Conservation (phyloP, 192 early-diverging fungal genomes). For the Gamsiella multidivaricata region DNA sequence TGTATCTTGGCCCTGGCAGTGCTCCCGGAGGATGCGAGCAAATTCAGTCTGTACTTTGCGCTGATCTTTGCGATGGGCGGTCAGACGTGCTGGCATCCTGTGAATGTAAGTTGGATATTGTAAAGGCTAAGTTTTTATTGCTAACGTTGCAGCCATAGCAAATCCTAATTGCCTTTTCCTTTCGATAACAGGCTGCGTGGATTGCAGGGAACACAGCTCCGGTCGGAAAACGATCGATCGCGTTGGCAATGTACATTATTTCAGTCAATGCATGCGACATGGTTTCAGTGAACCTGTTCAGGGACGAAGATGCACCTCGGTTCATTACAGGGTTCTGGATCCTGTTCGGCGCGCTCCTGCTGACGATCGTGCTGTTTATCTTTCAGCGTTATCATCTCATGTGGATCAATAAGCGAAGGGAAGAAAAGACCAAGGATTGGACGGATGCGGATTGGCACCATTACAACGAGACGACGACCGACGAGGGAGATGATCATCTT, state of each 20-base stretch:
- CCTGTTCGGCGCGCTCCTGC: constrained; percentile 52
- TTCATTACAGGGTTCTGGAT: constrained; percentile 63
- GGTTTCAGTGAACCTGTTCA: constrained; percentile 51
- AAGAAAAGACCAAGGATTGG: constrained; percentile 57
- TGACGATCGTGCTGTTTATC: constrained; percentile 55
- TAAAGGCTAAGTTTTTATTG: not conserved
- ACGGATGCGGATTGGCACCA: constrained; percentile 59
- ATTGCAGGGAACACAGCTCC: constrained; percentile 55
- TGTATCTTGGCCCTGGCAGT: constrained; percentile 46
- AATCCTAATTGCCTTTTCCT: not conserved
- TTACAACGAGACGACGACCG: constrained; percentile 64
- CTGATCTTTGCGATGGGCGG: constrained; percentile 53
- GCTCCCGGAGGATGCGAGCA: constrained; percentile 50
- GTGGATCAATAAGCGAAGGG: constrained; percentile 58
- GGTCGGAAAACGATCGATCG: constrained; percentile 52
- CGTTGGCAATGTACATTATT: constrained; percentile 56
- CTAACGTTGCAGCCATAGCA: too few species aligned
- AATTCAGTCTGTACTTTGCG: constrained; percentile 51
- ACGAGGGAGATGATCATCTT: constrained; percentile 62
- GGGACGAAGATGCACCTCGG: constrained; percentile 58
- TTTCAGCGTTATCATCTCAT: constrained; percentile 57
- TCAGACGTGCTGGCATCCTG: constrained; percentile 47
- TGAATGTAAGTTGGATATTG: constrained; percentile 24
- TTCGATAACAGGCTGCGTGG: constrained; percentile 50
- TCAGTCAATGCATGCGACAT: constrained; percentile 54